Evolutionary conservation across 345 rosid genomes (phyloP).

Genomic region (Gossypium raimondii): DNA sequence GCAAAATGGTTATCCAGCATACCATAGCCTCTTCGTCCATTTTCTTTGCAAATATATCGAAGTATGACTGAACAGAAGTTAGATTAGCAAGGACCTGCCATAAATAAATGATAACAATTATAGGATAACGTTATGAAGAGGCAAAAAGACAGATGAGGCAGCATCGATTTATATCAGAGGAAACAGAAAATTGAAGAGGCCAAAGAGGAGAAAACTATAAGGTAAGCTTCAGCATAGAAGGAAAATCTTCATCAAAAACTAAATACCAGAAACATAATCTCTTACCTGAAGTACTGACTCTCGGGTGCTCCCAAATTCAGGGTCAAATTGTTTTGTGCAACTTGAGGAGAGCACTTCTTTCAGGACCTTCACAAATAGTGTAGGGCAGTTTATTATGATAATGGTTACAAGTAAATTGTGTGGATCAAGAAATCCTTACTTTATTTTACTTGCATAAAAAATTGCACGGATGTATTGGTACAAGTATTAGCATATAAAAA

Average conservation of each 20-base stretch:
- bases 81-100: conserved; percentile 61
- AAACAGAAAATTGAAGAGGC: background rate
- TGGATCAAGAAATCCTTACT: conserved; percentile 12
- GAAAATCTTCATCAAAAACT: background rate
- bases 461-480: background rate
- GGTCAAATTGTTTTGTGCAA: conserved; percentile 37
- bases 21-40: conserved; percentile 52
- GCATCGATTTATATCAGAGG: background rate
- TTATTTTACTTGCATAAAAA: background rate
- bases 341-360: conserved; percentile 50
- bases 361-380: conserved; percentile 40
- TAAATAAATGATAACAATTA: conserved; percentile 8
- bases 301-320: conserved; percentile 60
- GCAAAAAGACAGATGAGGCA: background rate
- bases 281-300: conserved; percentile 78
- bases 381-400: conserved; percentile 20
- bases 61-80: conserved; percentile 64
- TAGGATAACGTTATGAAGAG: conserved; percentile 1
- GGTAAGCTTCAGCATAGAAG: background rate
- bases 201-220: background rate
- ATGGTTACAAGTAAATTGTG: conserved; percentile 2
- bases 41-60: conserved; percentile 50
- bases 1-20: conserved; percentile 17
- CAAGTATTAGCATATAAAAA: background rate
- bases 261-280: background rate